Evolutionary conservation across 2,329 filamentous ascomycete genomes (phyloP).

Genomic region (Pseudogymnoascus sp.): DNA sequence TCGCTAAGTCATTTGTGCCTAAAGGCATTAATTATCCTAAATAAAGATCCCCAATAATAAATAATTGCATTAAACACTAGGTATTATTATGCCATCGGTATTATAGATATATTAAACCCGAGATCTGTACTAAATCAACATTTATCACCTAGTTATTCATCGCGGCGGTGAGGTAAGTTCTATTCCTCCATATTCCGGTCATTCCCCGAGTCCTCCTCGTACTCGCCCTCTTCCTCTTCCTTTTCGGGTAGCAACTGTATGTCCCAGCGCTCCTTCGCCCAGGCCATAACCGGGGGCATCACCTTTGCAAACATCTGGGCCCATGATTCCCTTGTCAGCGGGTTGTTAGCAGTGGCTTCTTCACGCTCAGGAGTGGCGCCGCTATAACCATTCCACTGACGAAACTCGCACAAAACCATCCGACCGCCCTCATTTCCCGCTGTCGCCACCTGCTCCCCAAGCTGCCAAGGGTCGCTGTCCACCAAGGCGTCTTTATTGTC

Average conservation of each 20-base stretch:
- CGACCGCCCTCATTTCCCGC: constrained; percentile 23
- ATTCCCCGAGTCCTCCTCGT: background rate
- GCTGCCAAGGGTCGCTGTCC: background rate
- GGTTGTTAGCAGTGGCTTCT: constrained; percentile 13
- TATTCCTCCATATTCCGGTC: background rate
- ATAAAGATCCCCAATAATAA: too few relatives aligned
- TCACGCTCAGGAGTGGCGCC: constrained; percentile 15
- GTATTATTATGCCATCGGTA: too few relatives aligned
- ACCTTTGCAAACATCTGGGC: constrained; percentile 9
- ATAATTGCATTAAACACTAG: too few relatives aligned
- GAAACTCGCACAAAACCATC: constrained; percentile 17
- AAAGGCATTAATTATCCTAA: too few relatives aligned
- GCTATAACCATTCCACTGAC: constrained; percentile 7
- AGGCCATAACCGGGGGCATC: constrained; percentile 21
- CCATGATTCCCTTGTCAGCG: constrained; percentile 19
- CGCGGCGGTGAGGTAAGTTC: too few relatives aligned
- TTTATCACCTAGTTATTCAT: too few relatives aligned
- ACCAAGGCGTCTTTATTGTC: background rate
- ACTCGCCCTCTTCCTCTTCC: background rate
- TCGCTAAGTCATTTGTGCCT: too few relatives aligned
- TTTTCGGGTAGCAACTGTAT: background rate
- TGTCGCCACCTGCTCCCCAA: constrained; percentile 20
- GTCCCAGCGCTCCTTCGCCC: constrained; percentile 22
- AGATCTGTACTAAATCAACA: too few relatives aligned
- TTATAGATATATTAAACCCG: too few relatives aligned